phyloP scores from a whole-genome alignment of 176 grass and related monocot genomes.

The Eleusine indica region DNA sequence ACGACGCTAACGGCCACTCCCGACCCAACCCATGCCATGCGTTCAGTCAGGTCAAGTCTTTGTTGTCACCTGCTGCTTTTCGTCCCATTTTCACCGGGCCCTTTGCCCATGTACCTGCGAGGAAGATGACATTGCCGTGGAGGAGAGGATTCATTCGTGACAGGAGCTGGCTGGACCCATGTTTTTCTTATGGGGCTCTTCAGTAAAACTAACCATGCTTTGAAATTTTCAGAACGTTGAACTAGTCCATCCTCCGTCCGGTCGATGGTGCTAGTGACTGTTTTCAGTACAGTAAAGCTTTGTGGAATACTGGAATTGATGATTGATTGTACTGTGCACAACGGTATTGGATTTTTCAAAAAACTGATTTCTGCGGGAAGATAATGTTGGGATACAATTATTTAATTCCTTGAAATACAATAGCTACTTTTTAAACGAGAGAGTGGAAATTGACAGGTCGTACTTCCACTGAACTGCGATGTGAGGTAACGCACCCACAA shows the following conservation, averaged over 20 bases:
- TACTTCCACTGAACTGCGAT: conserved; percentile 1
- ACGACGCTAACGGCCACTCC: conserved; percentile 25
- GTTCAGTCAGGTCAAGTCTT: conserved; percentile 1
- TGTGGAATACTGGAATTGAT: background rate
- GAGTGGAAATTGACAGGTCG: background rate
- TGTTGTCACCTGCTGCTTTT: background rate
- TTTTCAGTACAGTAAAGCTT: background rate
- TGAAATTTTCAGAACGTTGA: conserved; percentile 11
- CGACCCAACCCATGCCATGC: background rate
- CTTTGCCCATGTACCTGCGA: background rate
- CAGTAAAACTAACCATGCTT: background rate
- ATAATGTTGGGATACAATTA: background rate
- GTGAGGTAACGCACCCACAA: background rate
- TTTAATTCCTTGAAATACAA: background rate
- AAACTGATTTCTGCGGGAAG: background rate
- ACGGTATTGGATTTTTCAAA: background rate
- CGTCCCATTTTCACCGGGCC: background rate
- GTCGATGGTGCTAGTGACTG: background rate
- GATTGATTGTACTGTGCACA: background rate
- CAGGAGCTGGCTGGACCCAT: no score
- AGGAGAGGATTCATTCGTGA: background rate
- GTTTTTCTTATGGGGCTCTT: background rate
- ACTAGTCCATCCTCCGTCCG: background rate
- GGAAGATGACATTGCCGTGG: background rate
- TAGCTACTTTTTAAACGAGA: background rate